Base-by-base conservation (phyloP, 768 basidiomycete species). In the Tylopilus intermedius region DNA sequence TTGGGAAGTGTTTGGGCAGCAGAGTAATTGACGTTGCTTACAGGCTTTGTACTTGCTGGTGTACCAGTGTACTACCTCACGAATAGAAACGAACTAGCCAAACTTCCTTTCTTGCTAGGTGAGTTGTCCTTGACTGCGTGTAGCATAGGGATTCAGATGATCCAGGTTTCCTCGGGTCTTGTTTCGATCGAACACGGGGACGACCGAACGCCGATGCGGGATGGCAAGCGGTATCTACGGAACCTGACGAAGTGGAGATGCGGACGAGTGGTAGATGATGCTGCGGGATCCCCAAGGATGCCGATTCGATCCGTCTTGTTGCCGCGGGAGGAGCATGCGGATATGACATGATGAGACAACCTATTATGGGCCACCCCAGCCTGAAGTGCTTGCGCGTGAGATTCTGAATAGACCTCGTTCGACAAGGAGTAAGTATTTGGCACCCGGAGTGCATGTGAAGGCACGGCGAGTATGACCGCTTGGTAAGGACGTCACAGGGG, bases 41-140 rank as follows among this genome's bases (percentile, higher is more conserved):
- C 60, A 92, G 90, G 79, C 3, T 94, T 94, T 59, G 82, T 94
- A 13, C 73, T 83, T 33, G 80, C 80, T 51, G 91, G 91, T 7
- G 72, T 94, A 46, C 91, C 91, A 1, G 78, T 93, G 43, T 94
- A 91, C 61, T 92, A 89, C 62, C 64, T 91, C 39, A 90, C 91
- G 15, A 83, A 80, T 59, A 72, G 74, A 43, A 72, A 72, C 53
- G 75, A 75, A 49, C 69, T 72, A 8, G 73, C 76, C 32, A 69
- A 65, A 49, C 33, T 71, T 30, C 56, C 67, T 7, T 61, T 62
- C 53, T 49, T 68, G 29, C 39, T 61, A 32, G 40, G 80, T 81
- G 58, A 70, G 79, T 70, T 10, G 5, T 14, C 14, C 26, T 47
- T 41, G 50, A 26, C 52, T 33, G 27, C 26, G 27, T 15, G 38